Base-by-base conservation (phyloP, 768 basidiomycete species). In the Tricholoma saponaceum region DNA sequence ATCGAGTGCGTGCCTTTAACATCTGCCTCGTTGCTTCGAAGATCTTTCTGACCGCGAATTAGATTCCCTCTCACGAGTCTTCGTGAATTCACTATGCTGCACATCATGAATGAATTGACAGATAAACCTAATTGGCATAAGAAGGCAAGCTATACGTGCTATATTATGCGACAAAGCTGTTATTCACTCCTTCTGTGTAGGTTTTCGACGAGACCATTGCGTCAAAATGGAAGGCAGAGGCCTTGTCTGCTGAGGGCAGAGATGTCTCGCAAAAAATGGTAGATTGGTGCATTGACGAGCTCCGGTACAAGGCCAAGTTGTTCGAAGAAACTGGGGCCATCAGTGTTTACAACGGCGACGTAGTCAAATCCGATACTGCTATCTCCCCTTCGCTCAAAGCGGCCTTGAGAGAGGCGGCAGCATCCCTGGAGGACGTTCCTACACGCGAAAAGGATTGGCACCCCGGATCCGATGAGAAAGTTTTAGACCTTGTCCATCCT, bases 401-500 rank as follows among this genome's bases (percentile, higher is more conserved):
- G 3, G 53, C 37, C n/a, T 28, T 70, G 6, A 59, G 59, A 14
- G 44, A 53, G 4, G 64, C 55, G 9, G 62, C 65, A 13, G 33
- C 41, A 9, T 37, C 58, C n/a, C 72, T 76, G 12, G 73, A 77
- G 54, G 58, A 72, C 46, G 66, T 72, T 2, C 67, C 71, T 0
- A 68, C 67, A 3, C 64, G 64, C 0, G 25, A 68, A 56, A 68
- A 70, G 20, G 76, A 78, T 57, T 76, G 76, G 77, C 75, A 78
- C 58, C 76, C 76, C 6, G 66, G 69, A 12, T 73, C 74, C 1
- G 65, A 77, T 57, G 59, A 64, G 3, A 71, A 70, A 43, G 76
- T 78, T 0, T 71, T 79, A 16, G 74, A 77, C 52, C 66, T 76
- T 41, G 70, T 75, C 1, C 75, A 78, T 51, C 75, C 76, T 46